phyloP scores from a whole-genome alignment of 257 asterid species.

The Fraxinus quadrangulata region DNA sequence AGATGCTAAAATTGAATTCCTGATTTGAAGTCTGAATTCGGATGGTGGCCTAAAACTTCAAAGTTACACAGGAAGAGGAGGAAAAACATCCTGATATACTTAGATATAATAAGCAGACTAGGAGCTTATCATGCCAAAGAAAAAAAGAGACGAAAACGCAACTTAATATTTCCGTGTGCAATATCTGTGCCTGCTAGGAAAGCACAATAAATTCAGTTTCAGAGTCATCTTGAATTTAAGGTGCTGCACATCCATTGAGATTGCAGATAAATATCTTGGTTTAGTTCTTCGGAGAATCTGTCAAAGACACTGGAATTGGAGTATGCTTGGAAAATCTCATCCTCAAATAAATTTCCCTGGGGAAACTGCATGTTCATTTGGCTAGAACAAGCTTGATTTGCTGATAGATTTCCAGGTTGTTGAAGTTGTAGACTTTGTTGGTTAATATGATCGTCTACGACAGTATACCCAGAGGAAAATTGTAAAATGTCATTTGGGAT shows the following conservation, averaged over 20 bases:
- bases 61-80: background rate
- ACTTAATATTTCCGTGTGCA: background rate
- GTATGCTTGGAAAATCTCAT: conserved; percentile 25
- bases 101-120: background rate
- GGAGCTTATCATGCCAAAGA: background rate
- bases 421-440: conserved; percentile 20
- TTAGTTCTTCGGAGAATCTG: conserved; percentile 28
- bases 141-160: background rate
- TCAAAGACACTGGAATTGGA: conserved; percentile 23
- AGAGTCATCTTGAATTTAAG: conserved; percentile 16
- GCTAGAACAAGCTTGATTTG: conserved; percentile 30
- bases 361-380: conserved; percentile 26
- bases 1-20: background rate
- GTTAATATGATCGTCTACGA: conserved; percentile 1
- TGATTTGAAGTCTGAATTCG: background rate
- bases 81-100: background rate
- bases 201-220: background rate
- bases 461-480: background rate
- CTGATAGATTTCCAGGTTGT: conserved; percentile 10
- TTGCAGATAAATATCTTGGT: conserved; percentile 31
- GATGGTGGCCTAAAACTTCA: background rate
- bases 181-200: background rate
- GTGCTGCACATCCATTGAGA: conserved; percentile 30
- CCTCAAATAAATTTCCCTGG: conserved; percentile 20
- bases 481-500: conserved; percentile 19